Evolutionary conservation across 2,329 filamentous ascomycete genomes (phyloP), one percentile per base, ranked within the genome.

Genomic region (Sphaerulina musiva): DNA sequence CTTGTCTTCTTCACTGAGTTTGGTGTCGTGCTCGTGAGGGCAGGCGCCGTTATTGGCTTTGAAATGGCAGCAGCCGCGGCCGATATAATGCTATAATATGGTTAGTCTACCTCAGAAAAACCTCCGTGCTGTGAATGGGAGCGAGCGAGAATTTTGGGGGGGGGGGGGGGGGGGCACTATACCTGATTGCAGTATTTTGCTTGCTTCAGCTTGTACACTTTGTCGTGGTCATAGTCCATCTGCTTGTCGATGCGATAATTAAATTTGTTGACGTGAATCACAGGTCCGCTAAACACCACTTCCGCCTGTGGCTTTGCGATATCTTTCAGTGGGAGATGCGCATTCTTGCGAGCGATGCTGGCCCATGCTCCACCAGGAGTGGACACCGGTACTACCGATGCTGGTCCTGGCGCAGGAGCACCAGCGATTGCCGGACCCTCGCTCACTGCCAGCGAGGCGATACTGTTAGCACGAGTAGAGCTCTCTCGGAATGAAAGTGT

Each of bases 151-250:
- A 20, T 20, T 20, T 44, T 9, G 2, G 42, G 11, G 17, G 17
- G 20, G 36, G 11, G 2, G 2, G 42, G 11, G 17, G 17, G 20
- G 36, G 11, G 2, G 8, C 23, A 20, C 48, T 29, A 2, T 51
- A 51, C 48, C 48, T 81, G 76, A 62, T 84, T 84, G 72, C 82
- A 84, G 54, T 83, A 69, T 64, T 84, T 84, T 58, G 83, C 67
- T 67, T 79, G 80, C 69, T 83, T 83, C 60, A 84, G 70, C 17
- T 79, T 77, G 60, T 79, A 77, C 45, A 84, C 73, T 56, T 82
- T 80, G 14, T 79, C 73, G 55, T 79, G 69, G 73, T 82, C 68
- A 66, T 77, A 75, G 41, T 72, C 67, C 69, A 76, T 69, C 68
- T 74, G 63, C 65, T 74, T 61, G 63, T 85, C 82, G 52, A 85